These are phyloP conservation scores for Westerdykella aurantiaca DNA, from an alignment of 2,329 filamentous ascomycete genomes.

Conservation along the genomic window DNA sequence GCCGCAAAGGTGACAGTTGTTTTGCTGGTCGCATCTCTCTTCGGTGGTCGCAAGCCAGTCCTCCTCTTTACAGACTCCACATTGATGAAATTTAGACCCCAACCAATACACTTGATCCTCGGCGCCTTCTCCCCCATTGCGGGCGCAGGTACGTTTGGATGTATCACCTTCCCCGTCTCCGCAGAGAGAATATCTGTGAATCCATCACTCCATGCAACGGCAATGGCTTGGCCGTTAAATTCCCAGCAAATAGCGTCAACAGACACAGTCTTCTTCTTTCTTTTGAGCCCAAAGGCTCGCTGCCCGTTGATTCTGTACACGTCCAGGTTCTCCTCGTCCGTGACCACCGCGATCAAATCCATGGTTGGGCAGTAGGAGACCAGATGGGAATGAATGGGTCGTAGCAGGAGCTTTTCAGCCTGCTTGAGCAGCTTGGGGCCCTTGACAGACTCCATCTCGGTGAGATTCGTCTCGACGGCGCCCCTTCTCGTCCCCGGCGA, in stretches of 20 bases:
- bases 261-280: constrained; percentile 30
- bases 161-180: constrained; percentile 75
- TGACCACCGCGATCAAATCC: constrained; percentile 72
- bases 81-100: constrained; percentile 52
- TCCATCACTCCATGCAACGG: constrained; percentile 78
- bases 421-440: constrained; percentile 31
- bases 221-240: constrained; percentile 62
- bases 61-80: constrained; percentile 40
- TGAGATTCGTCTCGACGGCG: background rate
- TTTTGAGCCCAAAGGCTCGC: constrained; percentile 52
- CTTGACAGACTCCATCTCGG: constrained; percentile 12
- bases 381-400: constrained; percentile 51
- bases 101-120: constrained; percentile 46
- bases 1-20: background rate
- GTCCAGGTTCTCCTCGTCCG: constrained; percentile 61
- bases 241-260: constrained; percentile 43
- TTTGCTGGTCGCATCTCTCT: constrained; percentile 6
- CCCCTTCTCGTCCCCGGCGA: no score
- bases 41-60: constrained; percentile 22
- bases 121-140: background rate
- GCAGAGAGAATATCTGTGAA: constrained; percentile 69
- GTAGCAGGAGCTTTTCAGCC: constrained; percentile 39
- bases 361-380: constrained; percentile 77
- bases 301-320: constrained; percentile 78
- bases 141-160: constrained; percentile 45